phyloP scores from a whole-genome alignment of 148 eudicot species.

The Vaccinium corymbosum region DNA sequence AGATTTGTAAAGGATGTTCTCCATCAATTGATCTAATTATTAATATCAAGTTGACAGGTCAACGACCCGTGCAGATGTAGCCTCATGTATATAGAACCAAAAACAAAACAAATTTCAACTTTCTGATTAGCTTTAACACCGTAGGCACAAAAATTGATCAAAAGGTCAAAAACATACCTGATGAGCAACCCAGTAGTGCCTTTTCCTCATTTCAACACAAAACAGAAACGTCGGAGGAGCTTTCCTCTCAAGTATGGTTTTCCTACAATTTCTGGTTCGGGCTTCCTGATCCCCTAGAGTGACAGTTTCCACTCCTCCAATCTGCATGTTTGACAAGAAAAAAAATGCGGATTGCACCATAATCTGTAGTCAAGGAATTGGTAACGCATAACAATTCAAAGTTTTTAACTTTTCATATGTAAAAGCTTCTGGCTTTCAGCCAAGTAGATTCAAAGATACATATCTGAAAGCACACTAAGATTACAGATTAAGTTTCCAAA shows the following conservation, averaged over 20 bases:
- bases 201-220: conserved; percentile 47
- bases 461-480: background rate
- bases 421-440: background rate
- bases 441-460: background rate
- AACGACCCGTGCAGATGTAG: background rate
- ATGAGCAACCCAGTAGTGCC: conserved; percentile 46
- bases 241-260: conserved; percentile 41
- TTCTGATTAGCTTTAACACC: background rate
- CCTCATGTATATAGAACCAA: background rate
- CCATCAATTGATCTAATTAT: background rate
- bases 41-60: background rate
- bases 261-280: conserved; percentile 36
- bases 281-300: conserved; percentile 47
- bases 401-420: background rate
- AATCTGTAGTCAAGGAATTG: background rate
- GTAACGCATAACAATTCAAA: background rate
- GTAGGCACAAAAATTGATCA: background rate
- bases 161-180: conserved; percentile 26
- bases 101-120: background rate
- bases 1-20: background rate
- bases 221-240: conserved; percentile 48
- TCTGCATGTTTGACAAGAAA: conserved; percentile 25
- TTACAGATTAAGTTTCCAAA: background rate
- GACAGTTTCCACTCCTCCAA: conserved; percentile 39
- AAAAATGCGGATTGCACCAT: background rate